Percentiles rank a stretch among this genome's conserved stretches.
Evolutionary conservation across 2,329 filamentous ascomycete species (phyloP).

Genomic region (Xylaria polymorpha): DNA sequence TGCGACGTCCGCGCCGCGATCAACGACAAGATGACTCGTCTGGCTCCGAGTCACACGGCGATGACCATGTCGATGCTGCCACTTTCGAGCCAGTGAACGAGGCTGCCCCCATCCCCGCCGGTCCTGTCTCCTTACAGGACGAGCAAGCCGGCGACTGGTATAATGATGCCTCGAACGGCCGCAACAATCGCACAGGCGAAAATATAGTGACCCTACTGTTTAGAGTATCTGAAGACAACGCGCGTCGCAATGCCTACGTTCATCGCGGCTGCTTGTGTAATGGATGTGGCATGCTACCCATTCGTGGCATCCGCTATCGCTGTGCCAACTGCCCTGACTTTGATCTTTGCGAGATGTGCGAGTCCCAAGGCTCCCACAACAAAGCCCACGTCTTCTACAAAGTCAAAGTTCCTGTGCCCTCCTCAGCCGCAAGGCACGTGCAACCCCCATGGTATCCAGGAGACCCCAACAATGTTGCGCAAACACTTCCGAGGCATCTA

Average conservation of each 20-base stretch:
- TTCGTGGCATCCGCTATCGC: constrained; percentile 90
- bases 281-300: constrained; percentile 85
- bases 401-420: constrained; percentile 87
- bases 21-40: constrained; percentile 52
- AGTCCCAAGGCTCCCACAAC: constrained; percentile 79
- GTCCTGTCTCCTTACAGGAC: constrained; percentile 47
- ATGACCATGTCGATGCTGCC: constrained; percentile 58
- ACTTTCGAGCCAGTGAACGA: constrained; percentile 53
- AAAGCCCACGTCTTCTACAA: constrained; percentile 98
- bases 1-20: constrained; percentile 62
- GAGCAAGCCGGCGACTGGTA: constrained; percentile 62
- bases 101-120: constrained; percentile 40
- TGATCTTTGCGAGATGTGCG: constrained; percentile 94
- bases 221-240: constrained; percentile 93
- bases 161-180: constrained; percentile 57
- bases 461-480: constrained; percentile 77
- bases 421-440: constrained; percentile 82
- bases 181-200: constrained; percentile 70
- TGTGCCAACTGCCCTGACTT: constrained; percentile 97
- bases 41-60: constrained; percentile 56
- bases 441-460: constrained; percentile 90
- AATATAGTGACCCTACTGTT: constrained; percentile 89
- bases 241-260: constrained; percentile 86
- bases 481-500: constrained; percentile 73
- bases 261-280: constrained; percentile 95